phyloP scores from a whole-genome alignment of 768 basidiomycete genomes.

The Tulasnella sp. region DNA sequence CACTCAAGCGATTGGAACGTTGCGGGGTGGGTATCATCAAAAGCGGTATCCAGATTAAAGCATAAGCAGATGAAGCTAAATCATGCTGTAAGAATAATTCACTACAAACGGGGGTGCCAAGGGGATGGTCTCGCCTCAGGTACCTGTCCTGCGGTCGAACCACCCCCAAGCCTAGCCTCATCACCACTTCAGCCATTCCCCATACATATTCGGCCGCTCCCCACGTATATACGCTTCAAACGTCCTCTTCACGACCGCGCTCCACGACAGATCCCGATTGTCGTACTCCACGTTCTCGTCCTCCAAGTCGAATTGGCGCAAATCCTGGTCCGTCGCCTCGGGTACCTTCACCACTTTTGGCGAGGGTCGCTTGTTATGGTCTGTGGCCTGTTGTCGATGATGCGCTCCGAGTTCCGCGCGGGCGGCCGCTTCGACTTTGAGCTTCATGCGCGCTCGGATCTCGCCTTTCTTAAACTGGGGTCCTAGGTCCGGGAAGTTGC shows the following conservation, averaged over 20 bases:
- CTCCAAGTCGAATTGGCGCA: background rate
- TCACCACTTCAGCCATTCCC: constrained; percentile 55
- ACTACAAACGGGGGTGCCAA: too few relatives aligned
- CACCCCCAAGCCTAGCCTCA: background rate
- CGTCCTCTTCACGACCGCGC: constrained; percentile 86
- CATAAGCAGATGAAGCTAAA: too few relatives aligned
- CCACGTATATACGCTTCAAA: constrained; percentile 89
- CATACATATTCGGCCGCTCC: constrained; percentile 92
- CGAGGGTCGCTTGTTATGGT: background rate
- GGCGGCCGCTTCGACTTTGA: constrained; percentile 18
- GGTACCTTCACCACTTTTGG: background rate
- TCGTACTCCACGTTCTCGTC: constrained; percentile 40
- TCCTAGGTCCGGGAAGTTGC: constrained; percentile 96
- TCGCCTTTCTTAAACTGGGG: constrained; percentile 66
- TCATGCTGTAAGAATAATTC: too few relatives aligned
- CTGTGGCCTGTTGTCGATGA: background rate
- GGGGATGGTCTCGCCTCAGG: background rate
- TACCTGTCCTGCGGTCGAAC: background rate
- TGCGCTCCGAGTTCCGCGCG: background rate
- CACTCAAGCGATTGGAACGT: too few relatives aligned
- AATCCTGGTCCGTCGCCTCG: background rate
- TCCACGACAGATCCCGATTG: constrained; percentile 78
- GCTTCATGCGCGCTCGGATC: constrained; percentile 39
- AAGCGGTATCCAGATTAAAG: too few relatives aligned
- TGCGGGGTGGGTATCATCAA: too few relatives aligned